These are phyloP conservation scores for Lotus japonicus DNA, from an alignment of 306 rosid genomes.

Conservation along the genomic window DNA sequence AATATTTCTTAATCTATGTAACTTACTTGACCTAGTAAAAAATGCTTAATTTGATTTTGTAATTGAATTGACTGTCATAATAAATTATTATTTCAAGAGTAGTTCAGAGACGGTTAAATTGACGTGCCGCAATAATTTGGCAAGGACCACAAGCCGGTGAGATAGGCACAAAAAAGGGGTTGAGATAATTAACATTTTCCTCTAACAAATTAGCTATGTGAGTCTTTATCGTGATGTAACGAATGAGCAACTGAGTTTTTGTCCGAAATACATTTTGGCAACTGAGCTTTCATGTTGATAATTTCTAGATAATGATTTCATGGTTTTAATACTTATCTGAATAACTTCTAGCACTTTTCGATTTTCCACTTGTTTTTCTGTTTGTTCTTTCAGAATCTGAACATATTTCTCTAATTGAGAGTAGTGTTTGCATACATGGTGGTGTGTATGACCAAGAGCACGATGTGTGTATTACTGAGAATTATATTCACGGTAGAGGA, in stretches of 20 bases:
- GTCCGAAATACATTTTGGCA: constrained; percentile 4
- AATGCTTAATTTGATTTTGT: too few relatives aligned
- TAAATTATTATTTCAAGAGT: not conserved
- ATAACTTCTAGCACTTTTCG: not conserved
- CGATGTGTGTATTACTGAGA: too few relatives aligned
- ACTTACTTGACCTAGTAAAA: too few relatives aligned
- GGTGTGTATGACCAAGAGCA: too few relatives aligned
- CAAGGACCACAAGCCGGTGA: not conserved
- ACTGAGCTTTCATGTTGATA: constrained; percentile 40
- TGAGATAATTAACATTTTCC: not conserved
- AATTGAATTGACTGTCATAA: too few relatives aligned
- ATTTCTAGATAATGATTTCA: constrained; percentile 8
- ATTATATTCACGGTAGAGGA: too few relatives aligned
- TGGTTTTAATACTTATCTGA: not conserved
- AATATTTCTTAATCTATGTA: too few relatives aligned
- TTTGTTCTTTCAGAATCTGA: too few relatives aligned
- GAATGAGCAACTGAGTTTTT: not conserved
- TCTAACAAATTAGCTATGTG: not conserved
- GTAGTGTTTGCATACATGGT: too few relatives aligned
- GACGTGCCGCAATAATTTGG: not conserved
- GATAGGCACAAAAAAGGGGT: not conserved
- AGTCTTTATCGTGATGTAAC: not conserved
- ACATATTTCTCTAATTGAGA: too few relatives aligned
- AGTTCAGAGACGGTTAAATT: not conserved
- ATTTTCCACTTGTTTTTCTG: not conserved